Evolutionary conservation across 2,329 filamentous ascomycete species (phyloP).

Genomic region (Aspergillus spinulosporus): DNA sequence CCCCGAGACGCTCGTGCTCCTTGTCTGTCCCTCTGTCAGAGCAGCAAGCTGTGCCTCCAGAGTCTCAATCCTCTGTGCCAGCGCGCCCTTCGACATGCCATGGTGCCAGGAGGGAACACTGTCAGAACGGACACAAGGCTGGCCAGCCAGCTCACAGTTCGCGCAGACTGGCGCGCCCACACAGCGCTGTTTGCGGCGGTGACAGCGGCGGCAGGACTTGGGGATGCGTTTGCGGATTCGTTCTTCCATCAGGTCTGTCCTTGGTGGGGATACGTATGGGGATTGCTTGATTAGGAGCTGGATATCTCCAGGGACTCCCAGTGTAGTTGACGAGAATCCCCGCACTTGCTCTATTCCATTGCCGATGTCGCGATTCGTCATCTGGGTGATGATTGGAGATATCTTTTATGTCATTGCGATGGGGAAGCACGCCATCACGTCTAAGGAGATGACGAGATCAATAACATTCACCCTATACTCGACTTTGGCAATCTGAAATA

Average conservation of each 20-base stretch:
- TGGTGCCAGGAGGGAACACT: constrained; percentile 27
- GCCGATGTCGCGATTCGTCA: constrained; percentile 7
- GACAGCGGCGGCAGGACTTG: constrained; percentile 26
- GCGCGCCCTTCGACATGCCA: constrained; percentile 27
- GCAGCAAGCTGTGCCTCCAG: constrained; percentile 23
- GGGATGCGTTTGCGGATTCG: constrained; percentile 26
- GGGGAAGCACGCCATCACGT: constrained; percentile 12
- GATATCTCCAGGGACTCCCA: not conserved
- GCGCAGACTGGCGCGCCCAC: constrained; percentile 24
- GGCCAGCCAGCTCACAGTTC: constrained; percentile 24
- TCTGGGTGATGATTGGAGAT: constrained; percentile 4
- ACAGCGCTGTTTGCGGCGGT: constrained; percentile 29
- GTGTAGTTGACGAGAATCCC: not conserved
- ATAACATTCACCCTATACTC: not conserved
- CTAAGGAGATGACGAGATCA: not conserved
- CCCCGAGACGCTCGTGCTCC: not conserved
- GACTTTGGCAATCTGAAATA: not conserved
- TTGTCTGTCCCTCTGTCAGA: not conserved
- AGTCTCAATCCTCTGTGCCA: constrained; percentile 25
- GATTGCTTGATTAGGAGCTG: not conserved
- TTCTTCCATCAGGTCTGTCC: not conserved
- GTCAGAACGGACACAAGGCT: constrained; percentile 23
- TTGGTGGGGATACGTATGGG: not conserved
- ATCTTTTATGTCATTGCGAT: constrained; percentile 1
- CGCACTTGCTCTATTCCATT: constrained; percentile 2